Conservation (phyloP, 139 green algal genomes). For the Edaphochlamys debaryana region DNA sequence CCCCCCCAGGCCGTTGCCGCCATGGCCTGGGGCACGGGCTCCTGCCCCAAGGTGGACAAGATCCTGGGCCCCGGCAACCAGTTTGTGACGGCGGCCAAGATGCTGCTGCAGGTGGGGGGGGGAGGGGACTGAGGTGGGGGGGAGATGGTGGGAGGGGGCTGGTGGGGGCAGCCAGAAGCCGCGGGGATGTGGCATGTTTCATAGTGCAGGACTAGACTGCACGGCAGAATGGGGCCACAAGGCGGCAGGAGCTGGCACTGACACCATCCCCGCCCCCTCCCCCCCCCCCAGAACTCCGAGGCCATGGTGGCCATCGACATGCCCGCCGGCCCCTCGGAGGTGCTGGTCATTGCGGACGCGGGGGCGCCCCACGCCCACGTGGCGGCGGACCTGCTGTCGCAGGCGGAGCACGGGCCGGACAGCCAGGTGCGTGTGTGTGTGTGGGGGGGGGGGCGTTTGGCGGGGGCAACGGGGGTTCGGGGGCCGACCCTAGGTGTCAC, state of each 20-base stretch:
- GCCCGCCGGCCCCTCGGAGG: constrained; percentile 90
- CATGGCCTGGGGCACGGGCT: constrained; percentile 94
- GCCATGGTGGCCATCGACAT: constrained; percentile 99
- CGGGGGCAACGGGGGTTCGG: too few species aligned
- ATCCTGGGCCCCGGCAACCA: constrained; percentile 92
- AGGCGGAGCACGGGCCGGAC: constrained; percentile 97
- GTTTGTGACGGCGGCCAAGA: constrained; percentile 94
- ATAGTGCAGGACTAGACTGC: too few species aligned
- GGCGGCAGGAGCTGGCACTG: too few species aligned
- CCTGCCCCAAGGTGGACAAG: constrained; percentile 96
- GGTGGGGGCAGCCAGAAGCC: too few species aligned
- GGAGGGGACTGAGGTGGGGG: neutral
- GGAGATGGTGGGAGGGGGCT: neutral
- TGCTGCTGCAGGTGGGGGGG: constrained; percentile 77
- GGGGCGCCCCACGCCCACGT: constrained; percentile 82
- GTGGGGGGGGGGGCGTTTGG: neutral
- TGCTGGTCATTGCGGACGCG: constrained; percentile 95
- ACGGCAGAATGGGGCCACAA: too few species aligned
- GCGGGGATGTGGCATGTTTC: too few species aligned
- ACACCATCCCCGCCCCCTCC: neutral
- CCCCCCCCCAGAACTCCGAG: constrained; percentile 78
- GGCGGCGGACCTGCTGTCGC: constrained; percentile 94
- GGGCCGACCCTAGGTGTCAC: too few species aligned
- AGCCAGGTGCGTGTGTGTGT: constrained; percentile 73
- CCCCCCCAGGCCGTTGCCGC: constrained; percentile 88